phyloP scores from a whole-genome alignment of 2,329 filamentous ascomycete genomes.

The Endoconidiophora laricicola region DNA sequence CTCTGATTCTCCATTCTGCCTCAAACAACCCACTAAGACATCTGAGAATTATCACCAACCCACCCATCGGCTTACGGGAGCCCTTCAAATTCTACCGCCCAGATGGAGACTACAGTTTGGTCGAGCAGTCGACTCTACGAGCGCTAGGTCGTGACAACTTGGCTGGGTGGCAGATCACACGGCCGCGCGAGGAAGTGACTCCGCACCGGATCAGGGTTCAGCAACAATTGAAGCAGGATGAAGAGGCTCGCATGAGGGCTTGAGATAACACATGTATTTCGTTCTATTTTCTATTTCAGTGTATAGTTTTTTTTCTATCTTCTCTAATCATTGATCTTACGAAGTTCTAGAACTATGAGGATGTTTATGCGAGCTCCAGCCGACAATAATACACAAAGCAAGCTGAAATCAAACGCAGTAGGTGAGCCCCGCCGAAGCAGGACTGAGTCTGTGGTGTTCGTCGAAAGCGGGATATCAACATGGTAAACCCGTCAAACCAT shows the following conservation, averaged over 20 bases:
- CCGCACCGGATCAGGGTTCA: constrained; percentile 21
- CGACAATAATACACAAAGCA: too few species aligned
- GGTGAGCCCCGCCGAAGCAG: too few species aligned
- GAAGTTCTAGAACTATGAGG: too few species aligned
- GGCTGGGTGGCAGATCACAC: constrained; percentile 34
- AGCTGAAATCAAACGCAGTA: too few species aligned
- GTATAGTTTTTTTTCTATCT: too few species aligned
- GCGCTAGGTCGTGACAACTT: constrained; percentile 31
- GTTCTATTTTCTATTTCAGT: too few species aligned
- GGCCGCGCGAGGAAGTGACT: constrained; percentile 31
- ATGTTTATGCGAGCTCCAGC: too few species aligned
- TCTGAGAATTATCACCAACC: constrained; percentile 18
- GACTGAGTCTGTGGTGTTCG: too few species aligned
- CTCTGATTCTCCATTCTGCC: constrained; percentile 42
- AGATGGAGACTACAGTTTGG: constrained; percentile 33
- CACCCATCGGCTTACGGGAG: constrained; percentile 30
- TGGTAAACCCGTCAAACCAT: too few species aligned
- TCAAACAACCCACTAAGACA: constrained; percentile 20
- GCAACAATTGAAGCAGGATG: constrained; percentile 17
- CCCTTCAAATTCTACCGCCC: constrained; percentile 22
- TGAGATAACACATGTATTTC: neutral
- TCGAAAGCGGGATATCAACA: too few species aligned
- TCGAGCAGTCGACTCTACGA: constrained; percentile 37
- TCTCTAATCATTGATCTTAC: too few species aligned
- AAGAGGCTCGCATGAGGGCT: constrained; percentile 27